Base-by-base conservation (phyloP, 331 rosid genomes). In the Cydonia oblonga region DNA sequence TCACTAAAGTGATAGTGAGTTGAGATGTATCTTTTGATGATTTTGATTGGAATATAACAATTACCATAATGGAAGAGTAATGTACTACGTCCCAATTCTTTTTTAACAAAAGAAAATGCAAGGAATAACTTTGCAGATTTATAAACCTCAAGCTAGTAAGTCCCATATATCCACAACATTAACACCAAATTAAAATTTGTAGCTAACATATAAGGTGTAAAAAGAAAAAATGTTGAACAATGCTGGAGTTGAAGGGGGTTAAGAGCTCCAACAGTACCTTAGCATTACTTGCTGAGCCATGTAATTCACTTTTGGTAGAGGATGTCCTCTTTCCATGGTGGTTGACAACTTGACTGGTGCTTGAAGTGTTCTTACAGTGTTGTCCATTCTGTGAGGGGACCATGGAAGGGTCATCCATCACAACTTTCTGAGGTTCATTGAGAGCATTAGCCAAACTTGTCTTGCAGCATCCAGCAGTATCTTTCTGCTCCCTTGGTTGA, bases 281-380 rank as follows among this genome's bases (percentile, higher is more conserved):
- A 58, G 35, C 58, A 73, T 64, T 72, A 76, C 71, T 84, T n/a
- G 81, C 79, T 68, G 81, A 75, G 72, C 74, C 86, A 77, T 81
- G 75, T n/a, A 70, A 75, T 49, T 80, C 75, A 73, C 70, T 70
- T 57, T 62, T 75, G 57, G 44, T 49, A 58, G 22, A 73, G 38
- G 80, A 73, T 40, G 22, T 82, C 66, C 19, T 66, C 69, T 65
- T 63, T 14, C 33, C 84, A 52, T 74, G 68, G 71, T 51, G 66
- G 62, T 82, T 77, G 71, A 66, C 81, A 69, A 68, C 68, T 75
- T 81, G 81, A 30, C 65, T 42, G 22, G 76, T 7, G 73, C 73
- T 56, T 49, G 40, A 32, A 64, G 69, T 63, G 28, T 69, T 57
- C 38, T 82, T 66, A 40, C 64, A 52, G 42, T 75, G 68, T 77